Base-by-base conservation (phyloP, 164 flowering plant species). In the Akebia trifoliata region DNA sequence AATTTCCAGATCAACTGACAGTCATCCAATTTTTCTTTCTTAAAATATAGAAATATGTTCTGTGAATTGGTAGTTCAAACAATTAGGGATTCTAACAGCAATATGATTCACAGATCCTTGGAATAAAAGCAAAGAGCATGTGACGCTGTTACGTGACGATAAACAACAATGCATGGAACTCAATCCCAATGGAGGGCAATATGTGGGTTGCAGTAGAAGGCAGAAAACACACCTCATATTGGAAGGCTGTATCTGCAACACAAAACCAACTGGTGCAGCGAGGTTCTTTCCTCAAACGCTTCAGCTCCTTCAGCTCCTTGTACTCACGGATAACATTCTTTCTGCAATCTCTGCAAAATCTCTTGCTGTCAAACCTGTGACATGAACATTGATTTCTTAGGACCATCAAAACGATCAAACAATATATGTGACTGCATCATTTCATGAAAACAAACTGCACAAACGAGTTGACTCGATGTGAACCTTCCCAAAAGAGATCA, bases 281-380 rank as follows among this genome's bases (percentile, higher is more conserved):
- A 40, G 92, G 72, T 73, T 85, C 99, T 74, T 74, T 83, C 45
- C 85, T 65, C 82, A 81, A 79, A 56, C 99, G 92, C 76, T 89
- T 93, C 57, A 93, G 82, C 76, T 93, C 99, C 75, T 93, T 93
- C 53, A 93, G 75, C 71, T 90, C 99, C 81, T 90, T 93, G 73
- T 90, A 93, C 76, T 93, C 99, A 50, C 96, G 92, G 54, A 93
- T 86, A 28, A 93, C 99, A 77, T 93, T 90, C 63, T 87, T 86
- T 74, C 99, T 84, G 76, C 99, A 93, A 71, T 93, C 97, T 81
- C 99, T 80, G 71, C 99, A 93, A 70, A 93, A 93, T 70, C 92
- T 81, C 79, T 93, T 93, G 88, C 89, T 87, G 60, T 93, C 99
- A 73, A 93, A 93, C 90, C 99, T 93, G 87, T 60, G 8, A 70